Evolutionary conservation across 345 rosid species (phyloP), one percentile per base, ranked within the genome.

Genomic region (Viola odorata): DNA sequence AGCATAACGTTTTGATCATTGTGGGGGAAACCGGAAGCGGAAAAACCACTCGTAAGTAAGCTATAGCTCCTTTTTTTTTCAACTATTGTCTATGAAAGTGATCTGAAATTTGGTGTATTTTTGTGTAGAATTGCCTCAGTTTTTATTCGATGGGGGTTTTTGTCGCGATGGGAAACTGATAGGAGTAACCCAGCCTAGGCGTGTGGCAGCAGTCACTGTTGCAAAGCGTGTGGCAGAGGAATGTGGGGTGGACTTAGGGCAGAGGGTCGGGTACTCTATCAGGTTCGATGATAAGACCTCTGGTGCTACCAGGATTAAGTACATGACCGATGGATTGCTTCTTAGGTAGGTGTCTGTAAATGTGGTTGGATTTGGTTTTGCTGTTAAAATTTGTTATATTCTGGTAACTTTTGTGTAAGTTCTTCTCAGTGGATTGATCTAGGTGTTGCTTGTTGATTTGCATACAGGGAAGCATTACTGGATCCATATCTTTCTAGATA

Each of bases 11-110:
- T 68, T 57, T 92, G 63, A 87, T 89, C 12, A 74, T 92, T n/a
- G 97, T 92, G 60, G 98, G 96, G 11, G 98, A 89, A 78, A 92
- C 98, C 17, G 98, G 98, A 32, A 89, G 98, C 41, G 98, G 98
- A 38, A 92, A 92, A 76, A 87, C 97, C 12, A 92, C 98, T 41
- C 98, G 98, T 92, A 69, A 75, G 86, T 68, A 59, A 1, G 15
- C 41, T 41, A 17, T 41, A 13, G n/a, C 14, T 6, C 5, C 5
- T 4, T 44, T 44, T 61, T 37, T 12, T 49, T 3, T 13, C 37
- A 12, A 0, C 13, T 36, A 6, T 55, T 57, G 4, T 44, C 13
- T 55, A 12, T 41, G 6, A 45, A 15, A 5, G 16, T 57, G 36
- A n/a, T 32, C 7, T 37, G 38, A 6, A 53, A 16, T 53, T 53